phyloP scores from a whole-genome alignment of 768 basidiomycete species.

The Chlorophyllum brunneum region DNA sequence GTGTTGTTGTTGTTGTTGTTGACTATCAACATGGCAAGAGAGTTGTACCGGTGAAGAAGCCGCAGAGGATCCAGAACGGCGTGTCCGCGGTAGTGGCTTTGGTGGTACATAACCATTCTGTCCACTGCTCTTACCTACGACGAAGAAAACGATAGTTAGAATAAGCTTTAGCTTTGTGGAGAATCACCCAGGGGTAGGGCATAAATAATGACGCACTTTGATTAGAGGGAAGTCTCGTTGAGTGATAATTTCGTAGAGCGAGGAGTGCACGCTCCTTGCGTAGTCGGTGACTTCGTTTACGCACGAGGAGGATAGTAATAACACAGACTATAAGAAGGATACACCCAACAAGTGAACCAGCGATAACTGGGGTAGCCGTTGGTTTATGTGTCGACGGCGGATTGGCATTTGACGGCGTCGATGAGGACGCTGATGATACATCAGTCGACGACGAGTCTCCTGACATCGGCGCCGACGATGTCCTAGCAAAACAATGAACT shows the following conservation, averaged over 20 bases:
- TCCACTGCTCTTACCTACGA: too few relatives aligned
- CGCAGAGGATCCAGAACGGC: too few relatives aligned
- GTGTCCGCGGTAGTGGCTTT: too few relatives aligned
- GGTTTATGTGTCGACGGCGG: neutral
- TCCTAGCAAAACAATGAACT: neutral
- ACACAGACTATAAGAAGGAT: slow-evolving; percentile 1
- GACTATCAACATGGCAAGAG: too few relatives aligned
- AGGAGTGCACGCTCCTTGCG: neutral
- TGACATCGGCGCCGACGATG: neutral
- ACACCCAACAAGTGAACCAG: slow-evolving; percentile 1
- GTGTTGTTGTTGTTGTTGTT: too few relatives aligned
- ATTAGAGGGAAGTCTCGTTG: too few relatives aligned
- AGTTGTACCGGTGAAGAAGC: too few relatives aligned
- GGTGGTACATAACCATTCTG: too few relatives aligned
- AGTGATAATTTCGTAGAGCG: neutral
- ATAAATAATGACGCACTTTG: too few relatives aligned
- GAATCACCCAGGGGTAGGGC: too few relatives aligned
- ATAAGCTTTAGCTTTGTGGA: too few relatives aligned
- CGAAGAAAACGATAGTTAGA: too few relatives aligned
- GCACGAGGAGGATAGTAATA: neutral
- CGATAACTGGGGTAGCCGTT: slow-evolving; percentile 5
- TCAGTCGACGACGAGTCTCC: neutral
- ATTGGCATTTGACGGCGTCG: neutral
- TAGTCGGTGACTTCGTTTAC: slow-evolving; percentile 1
- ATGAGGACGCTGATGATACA: neutral